A percentile compares a stretch with the other conserved stretches of the same genome.
phyloP scores from a whole-genome alignment of 192 early-diverging fungal genomes.

The Chytriomyces confervae region DNA sequence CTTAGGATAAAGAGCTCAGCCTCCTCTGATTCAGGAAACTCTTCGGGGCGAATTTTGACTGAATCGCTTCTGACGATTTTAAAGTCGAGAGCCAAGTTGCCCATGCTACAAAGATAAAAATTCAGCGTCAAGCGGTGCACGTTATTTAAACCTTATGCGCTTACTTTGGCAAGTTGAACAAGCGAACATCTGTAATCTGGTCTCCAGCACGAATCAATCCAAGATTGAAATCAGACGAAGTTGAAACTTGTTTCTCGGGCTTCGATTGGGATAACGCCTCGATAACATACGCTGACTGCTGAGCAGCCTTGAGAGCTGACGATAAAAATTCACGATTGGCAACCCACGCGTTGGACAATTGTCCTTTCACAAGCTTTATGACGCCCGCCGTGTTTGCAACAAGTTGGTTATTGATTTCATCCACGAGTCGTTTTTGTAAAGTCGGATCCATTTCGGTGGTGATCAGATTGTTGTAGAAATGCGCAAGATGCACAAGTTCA shows the following conservation, averaged over 20 bases:
- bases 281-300: slow-evolving; percentile 54
- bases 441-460: slow-evolving; percentile 24
- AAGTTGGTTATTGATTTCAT: slow-evolving; percentile 42
- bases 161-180: slow-evolving; percentile 57
- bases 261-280: slow-evolving; percentile 39
- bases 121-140: neutral
- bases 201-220: slow-evolving; percentile 54
- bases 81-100: slow-evolving; percentile 60
- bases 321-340: slow-evolving; percentile 59
- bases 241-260: slow-evolving; percentile 31
- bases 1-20: slow-evolving; percentile 45
- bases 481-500: slow-evolving; percentile 45
- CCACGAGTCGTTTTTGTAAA: slow-evolving; percentile 40
- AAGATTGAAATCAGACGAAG: slow-evolving; percentile 53
- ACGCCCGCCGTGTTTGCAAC: slow-evolving; percentile 52
- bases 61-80: slow-evolving; percentile 40
- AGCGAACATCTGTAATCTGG: slow-evolving; percentile 39
- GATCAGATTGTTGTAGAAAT: slow-evolving; percentile 40
- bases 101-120: slow-evolving; percentile 37
- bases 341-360: slow-evolving; percentile 56
- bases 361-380: slow-evolving; percentile 60
- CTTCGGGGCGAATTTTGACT: slow-evolving; percentile 45
- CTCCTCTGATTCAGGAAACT: slow-evolving; percentile 22
- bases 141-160: neutral
- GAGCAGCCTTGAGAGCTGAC: slow-evolving; percentile 46